phyloP scores from a whole-genome alignment of 2,329 filamentous ascomycete species.

The Pseudogymnoascus sp. region DNA sequence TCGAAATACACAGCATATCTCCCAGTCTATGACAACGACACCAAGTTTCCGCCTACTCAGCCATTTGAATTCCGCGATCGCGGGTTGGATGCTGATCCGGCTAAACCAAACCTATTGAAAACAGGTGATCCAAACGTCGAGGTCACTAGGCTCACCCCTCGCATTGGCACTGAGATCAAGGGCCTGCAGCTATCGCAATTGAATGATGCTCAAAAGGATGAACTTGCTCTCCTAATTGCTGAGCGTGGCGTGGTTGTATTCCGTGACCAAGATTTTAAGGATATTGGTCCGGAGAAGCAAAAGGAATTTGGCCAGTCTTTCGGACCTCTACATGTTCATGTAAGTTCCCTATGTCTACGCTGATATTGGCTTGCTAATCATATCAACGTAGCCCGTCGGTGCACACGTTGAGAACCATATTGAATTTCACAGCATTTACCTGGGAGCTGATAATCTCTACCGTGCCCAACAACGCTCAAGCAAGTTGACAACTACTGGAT shows the following conservation, averaged over 20 bases:
- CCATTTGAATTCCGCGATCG: slow-evolving; percentile 66
- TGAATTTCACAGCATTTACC: slow-evolving; percentile 41
- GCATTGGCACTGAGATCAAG: slow-evolving; percentile 33
- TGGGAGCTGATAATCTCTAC: slow-evolving; percentile 39
- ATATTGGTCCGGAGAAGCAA: slow-evolving; percentile 60
- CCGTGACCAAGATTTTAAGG: slow-evolving; percentile 61
- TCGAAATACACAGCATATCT: slow-evolving; percentile 61
- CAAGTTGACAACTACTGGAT: slow-evolving; percentile 62
- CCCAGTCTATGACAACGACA: slow-evolving; percentile 58
- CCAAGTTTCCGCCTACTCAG: slow-evolving; percentile 55
- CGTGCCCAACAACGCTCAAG: slow-evolving; percentile 30
- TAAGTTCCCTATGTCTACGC: background rate
- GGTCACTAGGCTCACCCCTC: slow-evolving; percentile 26
- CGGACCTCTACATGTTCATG: slow-evolving; percentile 69
- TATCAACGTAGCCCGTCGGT: slow-evolving; percentile 32
- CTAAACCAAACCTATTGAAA: slow-evolving; percentile 60
- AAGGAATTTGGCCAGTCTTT: slow-evolving; percentile 65
- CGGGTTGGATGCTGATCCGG: slow-evolving; percentile 62
- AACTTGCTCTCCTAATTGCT: slow-evolving; percentile 41
- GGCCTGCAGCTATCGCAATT: slow-evolving; percentile 40
- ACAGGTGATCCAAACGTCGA: slow-evolving; percentile 61
- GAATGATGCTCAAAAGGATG: slow-evolving; percentile 39
- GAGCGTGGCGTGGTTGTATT: slow-evolving; percentile 52
- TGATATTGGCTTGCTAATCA: background rate
- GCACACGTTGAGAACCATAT: slow-evolving; percentile 37